A percentile compares a stretch with the other conserved stretches of the same genome.
Conservation (phyloP, 2,329 filamentous ascomycete genomes). For the Juglanconis sp. region DNA sequence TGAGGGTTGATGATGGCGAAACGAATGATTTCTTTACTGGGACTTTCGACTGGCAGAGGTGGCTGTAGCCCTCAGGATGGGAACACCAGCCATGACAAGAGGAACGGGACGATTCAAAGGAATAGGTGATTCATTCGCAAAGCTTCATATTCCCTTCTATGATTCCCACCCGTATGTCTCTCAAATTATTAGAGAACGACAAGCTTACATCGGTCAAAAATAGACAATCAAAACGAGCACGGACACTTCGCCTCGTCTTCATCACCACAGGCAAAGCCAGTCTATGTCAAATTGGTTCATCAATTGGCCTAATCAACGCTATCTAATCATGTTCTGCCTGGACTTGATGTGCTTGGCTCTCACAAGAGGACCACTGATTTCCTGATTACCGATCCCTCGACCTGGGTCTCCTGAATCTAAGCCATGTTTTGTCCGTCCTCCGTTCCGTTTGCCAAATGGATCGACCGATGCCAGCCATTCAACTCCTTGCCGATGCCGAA, state of each 20-base stretch:
- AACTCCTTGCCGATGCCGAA: constrained; percentile 10
- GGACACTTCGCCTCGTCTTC: too few relatives aligned
- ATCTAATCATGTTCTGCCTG: not conserved
- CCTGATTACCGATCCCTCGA: not conserved
- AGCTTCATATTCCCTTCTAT: not conserved
- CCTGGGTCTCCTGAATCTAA: not conserved
- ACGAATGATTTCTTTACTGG: too few relatives aligned
- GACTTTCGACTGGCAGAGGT: too few relatives aligned
- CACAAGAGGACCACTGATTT: not conserved
- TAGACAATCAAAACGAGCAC: too few relatives aligned
- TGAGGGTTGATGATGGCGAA: not conserved
- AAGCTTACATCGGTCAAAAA: not conserved
- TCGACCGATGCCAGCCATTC: not conserved
- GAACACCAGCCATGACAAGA: too few relatives aligned
- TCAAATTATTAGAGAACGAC: not conserved
- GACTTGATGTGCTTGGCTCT: not conserved
- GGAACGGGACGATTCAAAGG: not conserved
- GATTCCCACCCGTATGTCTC: too few relatives aligned
- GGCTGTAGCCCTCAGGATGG: too few relatives aligned
- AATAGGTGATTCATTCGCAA: not conserved
- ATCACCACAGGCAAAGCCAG: not conserved
- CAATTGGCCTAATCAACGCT: not conserved
- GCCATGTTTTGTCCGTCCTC: not conserved
- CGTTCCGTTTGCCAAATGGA: not conserved
- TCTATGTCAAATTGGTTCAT: not conserved